Conservation (phyloP, 2,329 filamentous ascomycete species). For the Tolypocladium guangdongense region DNA sequence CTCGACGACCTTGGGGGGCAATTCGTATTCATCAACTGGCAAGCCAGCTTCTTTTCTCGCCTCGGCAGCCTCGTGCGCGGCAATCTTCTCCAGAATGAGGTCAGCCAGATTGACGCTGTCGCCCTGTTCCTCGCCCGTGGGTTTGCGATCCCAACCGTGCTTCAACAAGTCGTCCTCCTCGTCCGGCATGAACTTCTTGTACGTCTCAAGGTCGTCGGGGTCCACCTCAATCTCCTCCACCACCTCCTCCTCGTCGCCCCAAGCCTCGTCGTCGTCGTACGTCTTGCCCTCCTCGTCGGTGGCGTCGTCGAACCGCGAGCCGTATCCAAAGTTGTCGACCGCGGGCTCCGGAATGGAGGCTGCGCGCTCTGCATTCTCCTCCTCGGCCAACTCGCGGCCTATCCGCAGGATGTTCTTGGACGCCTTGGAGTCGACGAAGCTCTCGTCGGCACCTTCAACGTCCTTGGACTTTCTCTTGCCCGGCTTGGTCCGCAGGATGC, state of each 20-base stretch:
- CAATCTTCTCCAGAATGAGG: slow-evolving; percentile 89
- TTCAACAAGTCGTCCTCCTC: slow-evolving; percentile 64
- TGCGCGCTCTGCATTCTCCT: slow-evolving; percentile 44
- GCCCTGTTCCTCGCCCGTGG: slow-evolving; percentile 32
- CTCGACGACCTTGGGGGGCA: slow-evolving; percentile 86
- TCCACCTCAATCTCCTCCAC: slow-evolving; percentile 71
- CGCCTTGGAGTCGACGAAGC: slow-evolving; percentile 77
- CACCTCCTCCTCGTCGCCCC: slow-evolving; percentile 68
- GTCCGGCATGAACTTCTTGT: slow-evolving; percentile 76
- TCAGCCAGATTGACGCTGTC: slow-evolving; percentile 75
- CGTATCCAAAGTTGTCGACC: slow-evolving; percentile 61
- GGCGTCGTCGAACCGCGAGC: slow-evolving; percentile 57
- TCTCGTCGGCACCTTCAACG: slow-evolving; percentile 49
- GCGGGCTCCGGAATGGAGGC: slow-evolving; percentile 25
- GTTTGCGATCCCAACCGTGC: slow-evolving; percentile 45
- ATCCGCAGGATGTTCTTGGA: slow-evolving; percentile 84
- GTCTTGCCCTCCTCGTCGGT: slow-evolving; percentile 31
- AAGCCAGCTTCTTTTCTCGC: slow-evolving; percentile 33
- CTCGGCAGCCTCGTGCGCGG: slow-evolving; percentile 69
- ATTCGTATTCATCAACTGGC: slow-evolving; percentile 70
- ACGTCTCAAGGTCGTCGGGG: slow-evolving; percentile 78
- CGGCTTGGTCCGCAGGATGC: slow-evolving; percentile 61
- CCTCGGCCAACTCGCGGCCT: slow-evolving; percentile 77
- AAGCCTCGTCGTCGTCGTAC: slow-evolving; percentile 52
- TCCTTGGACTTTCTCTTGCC: slow-evolving; percentile 59